Conservation (phyloP, 768 basidiomycete genomes). For the Strobilomyces echinocephalus region DNA sequence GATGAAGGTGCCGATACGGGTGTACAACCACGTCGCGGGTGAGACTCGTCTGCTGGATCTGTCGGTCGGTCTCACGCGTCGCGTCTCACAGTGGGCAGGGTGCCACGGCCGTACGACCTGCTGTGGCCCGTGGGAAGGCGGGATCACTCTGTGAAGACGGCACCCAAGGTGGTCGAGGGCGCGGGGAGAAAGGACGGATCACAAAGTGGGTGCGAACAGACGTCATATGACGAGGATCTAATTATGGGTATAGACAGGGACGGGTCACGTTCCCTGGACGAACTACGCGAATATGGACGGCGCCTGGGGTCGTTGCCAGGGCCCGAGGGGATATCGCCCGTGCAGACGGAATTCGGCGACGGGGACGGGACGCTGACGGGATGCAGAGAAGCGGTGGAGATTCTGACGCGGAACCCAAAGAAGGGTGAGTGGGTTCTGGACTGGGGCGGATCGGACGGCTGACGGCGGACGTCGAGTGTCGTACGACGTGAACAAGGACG, state of each 20-base stretch:
- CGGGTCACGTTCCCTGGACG: slow-evolving; percentile 33
- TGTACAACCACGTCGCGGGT: slow-evolving; percentile 88
- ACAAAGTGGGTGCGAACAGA: slow-evolving; percentile 15
- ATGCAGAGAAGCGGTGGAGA: slow-evolving; percentile 85
- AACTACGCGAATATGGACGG: slow-evolving; percentile 50
- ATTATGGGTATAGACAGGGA: slow-evolving; percentile 11
- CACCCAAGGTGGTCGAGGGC: slow-evolving; percentile 25
- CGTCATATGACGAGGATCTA: not conserved
- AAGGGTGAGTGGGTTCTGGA: slow-evolving; percentile 54
- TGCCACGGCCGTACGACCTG: slow-evolving; percentile 70
- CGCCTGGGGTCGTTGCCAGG: slow-evolving; percentile 39
- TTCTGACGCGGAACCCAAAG: slow-evolving; percentile 82
- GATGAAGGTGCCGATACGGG: slow-evolving; percentile 86
- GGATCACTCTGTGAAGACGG: slow-evolving; percentile 27
- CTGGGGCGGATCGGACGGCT: not conserved
- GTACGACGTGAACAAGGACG: slow-evolving; percentile 94
- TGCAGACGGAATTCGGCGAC: slow-evolving; percentile 23
- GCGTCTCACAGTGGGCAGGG: slow-evolving; percentile 42
- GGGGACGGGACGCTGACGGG: slow-evolving; percentile 42
- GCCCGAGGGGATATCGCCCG: slow-evolving; percentile 31
- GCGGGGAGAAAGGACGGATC: slow-evolving; percentile 3
- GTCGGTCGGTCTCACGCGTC: slow-evolving; percentile 1
- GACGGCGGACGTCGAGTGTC: slow-evolving; percentile 51
- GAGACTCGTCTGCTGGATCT: slow-evolving; percentile 18
- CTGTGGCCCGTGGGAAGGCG: slow-evolving; percentile 66